These are phyloP conservation scores for Exophiala spinifera DNA, from an alignment of 2,329 filamentous ascomycete genomes.

Conservation along the genomic window DNA sequence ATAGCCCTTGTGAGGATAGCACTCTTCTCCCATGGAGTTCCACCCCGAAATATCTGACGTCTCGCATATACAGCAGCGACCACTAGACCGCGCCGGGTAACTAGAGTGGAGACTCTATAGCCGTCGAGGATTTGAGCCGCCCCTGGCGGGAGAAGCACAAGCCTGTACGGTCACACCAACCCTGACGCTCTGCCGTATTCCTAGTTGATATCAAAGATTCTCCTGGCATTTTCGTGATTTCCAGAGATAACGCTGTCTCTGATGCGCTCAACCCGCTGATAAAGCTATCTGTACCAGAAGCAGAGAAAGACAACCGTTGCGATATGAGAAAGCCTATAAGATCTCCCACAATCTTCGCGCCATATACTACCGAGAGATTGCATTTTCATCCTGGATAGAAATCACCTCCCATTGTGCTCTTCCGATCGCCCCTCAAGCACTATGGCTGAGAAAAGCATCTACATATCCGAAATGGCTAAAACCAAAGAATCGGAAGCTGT, in stretches of 20 bases:
- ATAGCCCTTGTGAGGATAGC: background rate
- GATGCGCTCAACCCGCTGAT: background rate
- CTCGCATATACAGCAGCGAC: too few relatives aligned
- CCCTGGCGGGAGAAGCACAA: background rate
- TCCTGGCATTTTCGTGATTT: background rate
- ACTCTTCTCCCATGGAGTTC: background rate
- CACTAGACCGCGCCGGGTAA: too few relatives aligned
- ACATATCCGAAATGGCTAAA: background rate
- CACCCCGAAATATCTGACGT: background rate
- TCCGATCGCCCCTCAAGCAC: background rate
- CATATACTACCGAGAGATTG: too few relatives aligned
- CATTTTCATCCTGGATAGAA: background rate
- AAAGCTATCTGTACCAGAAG: background rate
- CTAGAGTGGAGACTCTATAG: background rate
- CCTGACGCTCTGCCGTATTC: too few relatives aligned
- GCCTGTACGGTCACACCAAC: background rate
- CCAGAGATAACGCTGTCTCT: background rate
- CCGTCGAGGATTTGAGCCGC: background rate
- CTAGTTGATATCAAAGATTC: background rate
- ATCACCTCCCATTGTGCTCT: background rate
- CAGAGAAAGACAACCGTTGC: background rate
- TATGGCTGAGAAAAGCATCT: constrained; percentile 1
- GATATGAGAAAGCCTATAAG: background rate
- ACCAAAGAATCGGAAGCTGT: background rate
- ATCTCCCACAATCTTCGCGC: background rate